Conservation (phyloP, 1,284 basidiomycete genomes). For the Boletus coffeatus region DNA sequence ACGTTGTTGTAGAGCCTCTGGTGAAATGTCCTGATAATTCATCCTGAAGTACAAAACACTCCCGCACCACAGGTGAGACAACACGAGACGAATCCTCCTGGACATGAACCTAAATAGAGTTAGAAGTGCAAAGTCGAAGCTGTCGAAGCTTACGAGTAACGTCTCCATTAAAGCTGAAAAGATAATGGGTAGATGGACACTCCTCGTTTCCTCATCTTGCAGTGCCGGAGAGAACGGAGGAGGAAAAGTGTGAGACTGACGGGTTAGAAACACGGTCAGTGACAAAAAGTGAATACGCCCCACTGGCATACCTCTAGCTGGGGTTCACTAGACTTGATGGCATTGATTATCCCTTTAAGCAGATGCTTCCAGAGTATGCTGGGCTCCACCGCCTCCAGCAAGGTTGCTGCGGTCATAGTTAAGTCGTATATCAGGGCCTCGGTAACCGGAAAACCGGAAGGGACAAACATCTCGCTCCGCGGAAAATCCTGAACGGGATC, state of each 20-base stretch:
- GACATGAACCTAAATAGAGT: constrained; percentile 35
- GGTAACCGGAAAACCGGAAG: constrained; percentile 60
- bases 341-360: constrained; percentile 47
- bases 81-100: constrained; percentile 32
- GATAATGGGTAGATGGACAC: constrained; percentile 75
- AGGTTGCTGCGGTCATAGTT: constrained; percentile 80
- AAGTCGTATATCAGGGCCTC: constrained; percentile 78
- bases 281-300: not conserved
- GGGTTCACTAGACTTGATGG: constrained; percentile 42
- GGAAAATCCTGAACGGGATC: too few species aligned
- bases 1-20: constrained; percentile 44
- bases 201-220: constrained; percentile 80
- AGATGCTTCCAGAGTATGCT: constrained; percentile 82
- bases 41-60: constrained; percentile 47
- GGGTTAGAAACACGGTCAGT: constrained; percentile 38
- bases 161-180: constrained; percentile 63
- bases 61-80: constrained; percentile 35
- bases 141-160: constrained; percentile 43
- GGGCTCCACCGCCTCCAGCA: constrained; percentile 93
- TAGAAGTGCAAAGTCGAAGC: constrained; percentile 4
- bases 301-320: constrained; percentile 41
- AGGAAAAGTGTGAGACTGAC: constrained; percentile 63
- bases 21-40: constrained; percentile 51
- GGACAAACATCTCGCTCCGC: too few species aligned
- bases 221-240: constrained; percentile 53